Evolutionary conservation across 345 rosid genomes (phyloP), one percentile per base, ranked within the genome.

Genomic region (Cochlearia excelsa): DNA sequence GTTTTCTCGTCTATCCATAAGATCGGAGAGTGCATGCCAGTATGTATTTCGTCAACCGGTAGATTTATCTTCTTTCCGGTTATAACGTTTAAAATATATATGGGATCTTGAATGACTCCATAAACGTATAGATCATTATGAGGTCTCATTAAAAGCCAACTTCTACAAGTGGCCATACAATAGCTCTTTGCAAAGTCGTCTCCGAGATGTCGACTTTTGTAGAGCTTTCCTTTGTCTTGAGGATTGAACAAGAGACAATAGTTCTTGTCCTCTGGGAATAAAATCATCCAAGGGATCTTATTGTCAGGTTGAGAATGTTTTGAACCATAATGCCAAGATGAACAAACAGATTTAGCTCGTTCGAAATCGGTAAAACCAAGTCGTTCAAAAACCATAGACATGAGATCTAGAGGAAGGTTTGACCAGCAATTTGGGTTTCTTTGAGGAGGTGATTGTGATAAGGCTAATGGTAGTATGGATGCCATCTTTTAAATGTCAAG

Each of bases 61-160:
- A 31, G 37, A 5, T 9, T 30, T 7, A 49, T 49, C 26, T 8
- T 10, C 35, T 31, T 5, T 31, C 3, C 35, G 35, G 2, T 31
- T 2, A 31, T 2, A 5, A 31, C 3, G 5, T 49, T 2, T 30
- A 49, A 10, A 30, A 49, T 49, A 49, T 30, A 49, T 1, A 49
- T 11, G 10, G 7, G 35, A 31, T 31, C 35, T n/a, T n/a, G n/a
- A n/a, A n/a, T n/a, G n/a, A n/a, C n/a, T n/a, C n/a, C n/a, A n/a
- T n/a, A n/a, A n/a, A n/a, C n/a, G n/a, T n/a, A n/a, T n/a, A n/a
- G n/a, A n/a, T n/a, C n/a, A n/a, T n/a, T n/a, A n/a, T n/a, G n/a
- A n/a, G n/a, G n/a, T n/a, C n/a, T n/a, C 54, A 49, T 49, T 37
- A 49, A 30, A 49, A 49, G 54, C 54, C 54, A 49, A 26, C 37